Evolutionary conservation across 202 grass and related monocot species (phyloP).

Genomic region (Panicum hallii): DNA sequence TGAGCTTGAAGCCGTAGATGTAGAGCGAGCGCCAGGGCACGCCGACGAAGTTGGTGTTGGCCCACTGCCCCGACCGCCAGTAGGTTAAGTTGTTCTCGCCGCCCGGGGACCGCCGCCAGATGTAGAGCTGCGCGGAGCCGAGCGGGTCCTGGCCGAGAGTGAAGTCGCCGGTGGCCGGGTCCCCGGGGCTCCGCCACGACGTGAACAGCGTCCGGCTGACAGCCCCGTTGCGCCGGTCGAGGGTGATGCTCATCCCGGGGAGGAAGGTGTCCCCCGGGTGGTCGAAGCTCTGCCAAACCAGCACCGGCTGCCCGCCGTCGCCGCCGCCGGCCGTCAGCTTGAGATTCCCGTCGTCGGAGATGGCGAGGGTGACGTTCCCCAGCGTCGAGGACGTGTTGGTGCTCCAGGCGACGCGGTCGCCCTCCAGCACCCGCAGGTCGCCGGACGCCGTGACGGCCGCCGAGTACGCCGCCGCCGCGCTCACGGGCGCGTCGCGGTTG

Average conservation of each 20-base stretch:
- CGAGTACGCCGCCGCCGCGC: slow-evolving; percentile 28
- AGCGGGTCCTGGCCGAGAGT: slow-evolving; percentile 76
- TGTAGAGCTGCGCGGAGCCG: slow-evolving; percentile 79
- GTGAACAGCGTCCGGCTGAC: slow-evolving; percentile 50
- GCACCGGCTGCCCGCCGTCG: not conserved
- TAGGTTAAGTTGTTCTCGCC: not conserved
- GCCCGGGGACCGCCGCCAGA: slow-evolving; percentile 44
- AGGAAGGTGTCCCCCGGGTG: slow-evolving; percentile 82
- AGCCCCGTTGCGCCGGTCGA: slow-evolving; percentile 29
- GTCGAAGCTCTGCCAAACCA: slow-evolving; percentile 74
- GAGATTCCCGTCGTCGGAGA: slow-evolving; percentile 60
- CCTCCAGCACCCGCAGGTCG: slow-evolving; percentile 55
- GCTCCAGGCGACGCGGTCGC: slow-evolving; percentile 38
- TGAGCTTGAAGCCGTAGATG: slow-evolving; percentile 68
- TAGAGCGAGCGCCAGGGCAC: slow-evolving; percentile 64
- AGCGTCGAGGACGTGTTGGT: slow-evolving; percentile 30
- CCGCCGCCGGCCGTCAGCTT: slow-evolving; percentile 33
- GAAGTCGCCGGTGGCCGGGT: slow-evolving; percentile 71
- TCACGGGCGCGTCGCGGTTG: slow-evolving; percentile 64
- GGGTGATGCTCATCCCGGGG: slow-evolving; percentile 66
- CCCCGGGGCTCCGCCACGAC: slow-evolving; percentile 63
- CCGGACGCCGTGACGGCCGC: slow-evolving; percentile 53
- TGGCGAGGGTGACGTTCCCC: slow-evolving; percentile 40
- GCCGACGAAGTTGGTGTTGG: slow-evolving; percentile 62
- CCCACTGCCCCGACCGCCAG: slow-evolving; percentile 74